phyloP scores from a whole-genome alignment of 2,329 filamentous ascomycete genomes.

The Alternaria panax region DNA sequence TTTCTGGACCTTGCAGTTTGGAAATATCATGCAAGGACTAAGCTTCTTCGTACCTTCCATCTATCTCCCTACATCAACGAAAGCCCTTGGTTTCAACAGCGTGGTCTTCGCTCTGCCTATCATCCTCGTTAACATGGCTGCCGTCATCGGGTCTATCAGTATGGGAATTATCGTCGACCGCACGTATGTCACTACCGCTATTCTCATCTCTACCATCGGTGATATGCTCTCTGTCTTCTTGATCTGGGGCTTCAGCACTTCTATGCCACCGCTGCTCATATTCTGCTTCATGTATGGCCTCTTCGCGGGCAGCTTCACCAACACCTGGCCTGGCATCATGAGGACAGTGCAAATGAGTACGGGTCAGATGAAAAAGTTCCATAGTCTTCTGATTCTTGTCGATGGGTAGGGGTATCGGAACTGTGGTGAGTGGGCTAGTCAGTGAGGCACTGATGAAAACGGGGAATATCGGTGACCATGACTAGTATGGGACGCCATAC shows the following conservation, averaged over 20 bases:
- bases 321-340: constrained; percentile 39
- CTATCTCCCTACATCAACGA: constrained; percentile 50
- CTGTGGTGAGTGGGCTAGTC: constrained; percentile 58
- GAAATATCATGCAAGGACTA: constrained; percentile 49
- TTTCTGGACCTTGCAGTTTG: constrained; percentile 45
- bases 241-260: constrained; percentile 57
- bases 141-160: constrained; percentile 45
- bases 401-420: constrained; percentile 59
- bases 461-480: constrained; percentile 19
- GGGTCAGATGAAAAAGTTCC: constrained; percentile 39
- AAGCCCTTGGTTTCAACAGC: constrained; percentile 31
- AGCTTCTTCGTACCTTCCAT: constrained; percentile 53
- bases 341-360: constrained; percentile 25
- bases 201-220: constrained; percentile 53
- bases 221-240: constrained; percentile 53
- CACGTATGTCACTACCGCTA: constrained; percentile 52
- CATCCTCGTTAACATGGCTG: constrained; percentile 47
- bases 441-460: constrained; percentile 54
- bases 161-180: constrained; percentile 54
- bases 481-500: constrained; percentile 53
- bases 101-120: constrained; percentile 43
- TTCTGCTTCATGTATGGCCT: constrained; percentile 48
- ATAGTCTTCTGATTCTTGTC: constrained; percentile 58
- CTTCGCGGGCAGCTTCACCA: constrained; percentile 39
- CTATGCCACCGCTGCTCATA: constrained; percentile 42